Percentiles rank a stretch among this genome's conserved stretches.
Evolutionary conservation across 2,329 filamentous ascomycete species (phyloP).

Genomic region (Cladosporium sphaerospermum): DNA sequence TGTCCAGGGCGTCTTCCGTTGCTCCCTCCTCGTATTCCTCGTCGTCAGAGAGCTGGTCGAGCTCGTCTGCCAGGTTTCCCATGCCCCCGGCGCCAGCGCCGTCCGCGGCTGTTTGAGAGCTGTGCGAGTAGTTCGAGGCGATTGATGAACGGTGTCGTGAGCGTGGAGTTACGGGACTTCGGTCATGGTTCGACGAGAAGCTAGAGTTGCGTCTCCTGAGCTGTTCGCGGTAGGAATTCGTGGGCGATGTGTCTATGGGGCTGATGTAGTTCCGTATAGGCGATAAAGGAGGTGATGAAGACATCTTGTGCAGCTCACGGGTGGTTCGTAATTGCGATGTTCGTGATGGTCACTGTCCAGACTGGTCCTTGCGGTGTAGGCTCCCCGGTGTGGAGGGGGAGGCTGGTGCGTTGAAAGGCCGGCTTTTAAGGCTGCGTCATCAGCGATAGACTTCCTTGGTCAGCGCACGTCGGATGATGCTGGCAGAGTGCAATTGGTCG

Average conservation of each 20-base stretch:
- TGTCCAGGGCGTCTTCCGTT: conserved; percentile 17
- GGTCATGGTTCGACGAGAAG: conserved; percentile 37
- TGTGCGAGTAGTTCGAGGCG: conserved; percentile 25
- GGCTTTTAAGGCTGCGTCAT: background rate
- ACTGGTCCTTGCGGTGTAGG: background rate
- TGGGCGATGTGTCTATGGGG: conserved; percentile 38
- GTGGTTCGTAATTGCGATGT: background rate
- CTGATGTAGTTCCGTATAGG: conserved; percentile 38
- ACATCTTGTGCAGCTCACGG: conserved; percentile 16
- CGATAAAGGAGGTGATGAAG: conserved; percentile 37
- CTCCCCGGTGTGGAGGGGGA: background rate
- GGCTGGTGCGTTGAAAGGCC: background rate
- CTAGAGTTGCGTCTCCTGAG: conserved; percentile 31
- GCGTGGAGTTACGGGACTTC: conserved; percentile 39
- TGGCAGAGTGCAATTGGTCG: background rate
- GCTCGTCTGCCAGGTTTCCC: conserved; percentile 74
- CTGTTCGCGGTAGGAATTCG: conserved; percentile 27
- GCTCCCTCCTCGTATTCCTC: conserved; percentile 25
- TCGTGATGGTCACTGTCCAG: background rate
- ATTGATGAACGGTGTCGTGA: conserved; percentile 32
- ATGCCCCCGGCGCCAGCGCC: conserved; percentile 46
- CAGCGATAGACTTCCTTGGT: too few relatives aligned
- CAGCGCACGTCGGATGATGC: background rate
- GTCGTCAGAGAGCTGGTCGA: conserved; percentile 45
- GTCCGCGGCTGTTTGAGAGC: conserved; percentile 35